Base-by-base conservation (phyloP, 1,284 basidiomycete species). In the Malassezia dermatis region DNA sequence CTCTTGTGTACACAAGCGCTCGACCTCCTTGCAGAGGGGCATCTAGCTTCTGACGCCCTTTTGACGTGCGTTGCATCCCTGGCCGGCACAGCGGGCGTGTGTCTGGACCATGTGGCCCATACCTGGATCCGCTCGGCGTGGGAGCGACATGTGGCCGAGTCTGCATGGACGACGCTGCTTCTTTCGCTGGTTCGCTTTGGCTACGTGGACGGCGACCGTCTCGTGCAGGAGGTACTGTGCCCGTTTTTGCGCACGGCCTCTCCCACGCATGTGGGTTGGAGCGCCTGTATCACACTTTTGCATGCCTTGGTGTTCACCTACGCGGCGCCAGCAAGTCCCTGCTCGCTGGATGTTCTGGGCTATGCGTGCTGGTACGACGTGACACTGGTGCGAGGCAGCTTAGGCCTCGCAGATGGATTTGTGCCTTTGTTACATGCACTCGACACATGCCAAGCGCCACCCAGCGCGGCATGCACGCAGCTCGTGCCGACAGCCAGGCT, bases 11-110 rank as follows among this genome's bases (percentile, higher is more conserved):
- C 30, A 24, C 46, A 35, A 17, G 27, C 28, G 1, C 32, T 56
- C 10, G 32, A 30, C 15, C 12, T 19, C 7, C 37, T 46, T 13
- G 30, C 44, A 13, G 24, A 27, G 32, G 27, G 19, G 15, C 44
- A 42, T 24, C 2, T 27, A 10, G 10, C 34, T 23, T 23, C 37
- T 26, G 23, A 31, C 27, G 24, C 30, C 4, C 21, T 51, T 10
- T 15, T 48, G 10, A 30, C 27, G 39, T 51, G 34, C 21, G 2
- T 56, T 5, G 53, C 48, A 4, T 37, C 53, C 15, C 40, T 56
- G 2, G 48, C 53, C 5, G 53, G 53, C 37, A 42, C 53, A 17
- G 53, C 46, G 17, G 48, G 53, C 28, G 41, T 47, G 12, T 27
- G 37, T 28, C 35, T 56, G 5, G 48, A 50, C 39, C 15, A 30